Evolutionary conservation across 2,329 filamentous ascomycete genomes (phyloP), one percentile per base, ranked within the genome.

Genomic region (Nigrospora oryzae): DNA sequence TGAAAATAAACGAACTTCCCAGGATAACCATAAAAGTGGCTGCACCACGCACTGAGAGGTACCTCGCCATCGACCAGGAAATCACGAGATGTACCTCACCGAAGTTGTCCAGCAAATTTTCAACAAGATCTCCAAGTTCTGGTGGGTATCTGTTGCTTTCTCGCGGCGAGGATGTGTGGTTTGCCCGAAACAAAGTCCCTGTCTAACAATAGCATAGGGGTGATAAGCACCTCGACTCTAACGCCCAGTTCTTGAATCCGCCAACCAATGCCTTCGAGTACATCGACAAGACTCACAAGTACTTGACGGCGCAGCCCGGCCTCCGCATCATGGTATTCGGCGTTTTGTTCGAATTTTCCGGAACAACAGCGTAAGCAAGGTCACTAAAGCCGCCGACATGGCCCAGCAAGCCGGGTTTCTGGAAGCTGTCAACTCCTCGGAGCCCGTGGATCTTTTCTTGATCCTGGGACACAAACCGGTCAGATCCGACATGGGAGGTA

Each of bases 261-360:
- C 48, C 58, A n/a, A 66, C 66, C 5, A 56, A 58, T 16, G 45
- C 61, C 43, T 70, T 62, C 49, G 60, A 70, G 48, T 67, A 69
- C 48, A 60, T 70, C 14, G 68, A 68, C 28, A 63, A 63, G 47
- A 67, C 64, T 30, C 63, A 71, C 46, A 63, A 66, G 36, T 70
- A 70, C 53, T 68, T 71, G 46, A 98, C 91, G 5, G 89, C 90
- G 70, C 89, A 94, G 52, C 86, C 88, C 53, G 86, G 84, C 5
- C 81, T 95, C 48, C 78, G 85, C 13, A 80, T 98, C 47, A 71
- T 95, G 41, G 87, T 91, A 0, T 90, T 98, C 62, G 93, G 93
- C 2, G 97, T 98, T 64, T 68, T 98, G 3, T 98, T 96, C 64
- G 83, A 98, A 65, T 98, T 98, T 56, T 86, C 66, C 83, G 58